phyloP scores from a whole-genome alignment of 225 moss, liverwort and hornwort species.

The Physcomitrium patens region DNA sequence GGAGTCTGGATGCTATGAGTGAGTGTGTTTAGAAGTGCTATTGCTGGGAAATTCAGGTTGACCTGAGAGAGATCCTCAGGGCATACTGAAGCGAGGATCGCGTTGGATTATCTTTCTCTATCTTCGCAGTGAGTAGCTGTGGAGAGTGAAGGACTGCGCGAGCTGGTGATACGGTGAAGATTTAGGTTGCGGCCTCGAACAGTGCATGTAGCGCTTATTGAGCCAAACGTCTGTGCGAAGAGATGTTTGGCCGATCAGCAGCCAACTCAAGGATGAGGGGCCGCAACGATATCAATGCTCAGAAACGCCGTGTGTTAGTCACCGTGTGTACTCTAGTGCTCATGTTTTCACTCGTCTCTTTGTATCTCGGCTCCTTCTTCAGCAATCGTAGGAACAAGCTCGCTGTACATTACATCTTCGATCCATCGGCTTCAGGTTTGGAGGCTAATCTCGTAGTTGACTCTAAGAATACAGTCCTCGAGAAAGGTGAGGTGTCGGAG shows the following conservation, averaged over 20 bases:
- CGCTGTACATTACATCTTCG: slow-evolving; percentile 42
- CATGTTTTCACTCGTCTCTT: slow-evolving; percentile 69
- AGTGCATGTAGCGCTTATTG: neutral
- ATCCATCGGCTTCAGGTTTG: slow-evolving; percentile 48
- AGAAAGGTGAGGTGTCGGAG: slow-evolving; percentile 47
- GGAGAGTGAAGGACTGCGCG: slow-evolving; percentile 12
- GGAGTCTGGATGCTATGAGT: slow-evolving; percentile 34
- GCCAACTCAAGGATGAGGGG: slow-evolving; percentile 71
- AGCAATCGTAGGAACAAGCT: slow-evolving; percentile 46
- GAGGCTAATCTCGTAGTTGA: slow-evolving; percentile 28
- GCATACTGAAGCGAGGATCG: neutral
- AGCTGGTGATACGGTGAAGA: slow-evolving; percentile 37
- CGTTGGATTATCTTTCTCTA: neutral
- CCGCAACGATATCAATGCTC: slow-evolving; percentile 72
- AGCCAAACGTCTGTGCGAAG: neutral
- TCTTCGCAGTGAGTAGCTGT: slow-evolving; percentile 12
- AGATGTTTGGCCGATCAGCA: slow-evolving; percentile 72
- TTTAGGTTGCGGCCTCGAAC: slow-evolving; percentile 39
- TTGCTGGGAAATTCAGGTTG: slow-evolving; percentile 28
- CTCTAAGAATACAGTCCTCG: neutral
- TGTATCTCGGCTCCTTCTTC: slow-evolving; percentile 93
- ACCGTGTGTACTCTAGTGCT: slow-evolving; percentile 72
- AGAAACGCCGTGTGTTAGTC: slow-evolving; percentile 78
- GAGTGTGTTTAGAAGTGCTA: slow-evolving; percentile 32
- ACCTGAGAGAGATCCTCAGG: neutral